Evolutionary conservation across 306 rosid species (phyloP).

Genomic region (Luffa acutangula): DNA sequence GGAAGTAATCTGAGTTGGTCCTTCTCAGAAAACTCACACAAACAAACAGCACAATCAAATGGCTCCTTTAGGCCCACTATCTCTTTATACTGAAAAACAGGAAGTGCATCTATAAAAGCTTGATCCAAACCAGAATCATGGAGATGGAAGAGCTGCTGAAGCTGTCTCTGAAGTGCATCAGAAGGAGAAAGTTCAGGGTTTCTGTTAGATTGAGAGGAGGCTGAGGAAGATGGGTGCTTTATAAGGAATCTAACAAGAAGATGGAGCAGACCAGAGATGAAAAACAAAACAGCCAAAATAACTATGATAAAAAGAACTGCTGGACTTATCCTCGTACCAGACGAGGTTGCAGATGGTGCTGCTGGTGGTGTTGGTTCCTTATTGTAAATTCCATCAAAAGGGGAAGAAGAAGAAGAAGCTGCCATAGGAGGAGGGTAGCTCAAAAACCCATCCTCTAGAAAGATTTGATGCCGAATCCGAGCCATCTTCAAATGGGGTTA

Average conservation of each 20-base stretch:
- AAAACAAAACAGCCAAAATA: slow-evolving; percentile 77
- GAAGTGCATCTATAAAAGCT: slow-evolving; percentile 92
- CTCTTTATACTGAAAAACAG: slow-evolving; percentile 87
- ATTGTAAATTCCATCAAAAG: slow-evolving; percentile 29
- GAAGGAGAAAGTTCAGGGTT: slow-evolving; percentile 64
- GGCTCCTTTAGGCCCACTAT: slow-evolving; percentile 85
- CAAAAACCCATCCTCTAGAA: slow-evolving; percentile 61
- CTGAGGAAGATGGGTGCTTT: slow-evolving; percentile 64
- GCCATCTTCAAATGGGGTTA: slow-evolving; percentile 73
- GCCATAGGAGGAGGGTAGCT: slow-evolving; percentile 50
- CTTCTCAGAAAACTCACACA: slow-evolving; percentile 73
- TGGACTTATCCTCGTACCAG: slow-evolving; percentile 78
- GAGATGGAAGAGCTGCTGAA: slow-evolving; percentile 88
- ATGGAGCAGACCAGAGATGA: slow-evolving; percentile 91
- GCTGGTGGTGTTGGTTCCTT: slow-evolving; percentile 27
- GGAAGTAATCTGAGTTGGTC: slow-evolving; percentile 92
- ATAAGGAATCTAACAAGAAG: slow-evolving; percentile 87
- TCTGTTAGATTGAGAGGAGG: slow-evolving; percentile 47
- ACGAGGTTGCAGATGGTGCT: slow-evolving; percentile 35
- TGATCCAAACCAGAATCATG: slow-evolving; percentile 98
- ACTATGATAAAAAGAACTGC: slow-evolving; percentile 93
- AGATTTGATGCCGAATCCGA: slow-evolving; percentile 49
- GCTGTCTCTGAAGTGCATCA: slow-evolving; percentile 91
- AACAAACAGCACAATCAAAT: slow-evolving; percentile 91
- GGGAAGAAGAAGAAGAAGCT: slow-evolving; percentile 27